phyloP scores from a whole-genome alignment of 208 protist genomes.

The Strigomonas oncopelti region DNA sequence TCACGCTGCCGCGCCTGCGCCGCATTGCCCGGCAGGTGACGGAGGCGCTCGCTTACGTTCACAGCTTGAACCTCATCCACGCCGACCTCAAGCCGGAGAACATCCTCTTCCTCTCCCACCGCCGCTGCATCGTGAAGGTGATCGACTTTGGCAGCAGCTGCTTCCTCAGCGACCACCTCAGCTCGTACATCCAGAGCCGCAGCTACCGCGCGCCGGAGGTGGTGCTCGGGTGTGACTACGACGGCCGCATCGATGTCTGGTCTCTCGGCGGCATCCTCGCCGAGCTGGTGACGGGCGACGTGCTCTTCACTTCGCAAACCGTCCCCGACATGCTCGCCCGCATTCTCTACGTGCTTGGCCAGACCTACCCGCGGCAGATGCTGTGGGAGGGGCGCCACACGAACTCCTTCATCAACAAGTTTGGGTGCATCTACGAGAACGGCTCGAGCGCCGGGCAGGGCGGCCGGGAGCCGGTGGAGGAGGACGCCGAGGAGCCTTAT shows the following conservation, averaged over 20 bases:
- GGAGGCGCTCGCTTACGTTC: conserved; percentile 87
- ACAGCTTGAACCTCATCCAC: conserved; percentile 93
- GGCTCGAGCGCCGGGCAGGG: conserved; percentile 30
- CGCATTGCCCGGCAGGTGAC: conserved; percentile 84
- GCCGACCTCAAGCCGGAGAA: conserved; percentile 97
- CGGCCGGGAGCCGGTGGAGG: conserved; percentile 20
- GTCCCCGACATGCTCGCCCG: conserved; percentile 92
- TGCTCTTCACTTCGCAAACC: conserved; percentile 93
- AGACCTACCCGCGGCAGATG: conserved; percentile 77
- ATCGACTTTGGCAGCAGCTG: conserved; percentile 96
- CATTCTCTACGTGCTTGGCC: conserved; percentile 87
- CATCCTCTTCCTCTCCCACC: conserved; percentile 94
- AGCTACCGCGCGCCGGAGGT: conserved; percentile 94
- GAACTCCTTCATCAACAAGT: conserved; percentile 86
- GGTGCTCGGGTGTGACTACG: conserved; percentile 91
- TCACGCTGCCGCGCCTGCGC: conserved; percentile 89
- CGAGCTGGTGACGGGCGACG: conserved; percentile 91
- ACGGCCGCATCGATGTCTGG: conserved; percentile 94
- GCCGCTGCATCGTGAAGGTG: conserved; percentile 92
- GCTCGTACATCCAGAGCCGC: conserved; percentile 92
- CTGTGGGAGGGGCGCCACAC: conserved; percentile 87
- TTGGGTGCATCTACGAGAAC: conserved; percentile 84
- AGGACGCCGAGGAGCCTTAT: conserved; percentile 53
- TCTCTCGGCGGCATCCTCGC: conserved; percentile 92
- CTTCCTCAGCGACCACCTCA: conserved; percentile 93